These are phyloP conservation scores for Hypoxylon fuscum DNA, from an alignment of 495 filamentous ascomycete species.

Conservation along the genomic window DNA sequence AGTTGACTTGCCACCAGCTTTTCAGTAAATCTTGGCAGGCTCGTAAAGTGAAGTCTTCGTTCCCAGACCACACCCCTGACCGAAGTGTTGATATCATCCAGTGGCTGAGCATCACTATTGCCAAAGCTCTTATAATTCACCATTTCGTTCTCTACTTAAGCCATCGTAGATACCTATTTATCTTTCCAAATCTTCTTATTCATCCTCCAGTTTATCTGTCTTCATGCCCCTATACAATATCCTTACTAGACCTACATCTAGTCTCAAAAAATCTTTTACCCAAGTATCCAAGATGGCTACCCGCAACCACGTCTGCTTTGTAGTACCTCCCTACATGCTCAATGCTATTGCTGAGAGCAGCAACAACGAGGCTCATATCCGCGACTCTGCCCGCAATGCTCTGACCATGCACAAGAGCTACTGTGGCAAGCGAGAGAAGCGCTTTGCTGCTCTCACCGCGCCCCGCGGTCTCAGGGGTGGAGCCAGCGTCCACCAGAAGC, in stretches of 20 bases:
- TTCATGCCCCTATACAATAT: constrained; percentile 13
- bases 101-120: constrained; percentile 2
- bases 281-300: constrained; percentile 36
- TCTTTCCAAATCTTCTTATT: background rate
- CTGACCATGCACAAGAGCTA: constrained; percentile 40
- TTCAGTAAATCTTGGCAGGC: constrained; percentile 1
- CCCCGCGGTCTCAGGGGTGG: constrained; percentile 38
- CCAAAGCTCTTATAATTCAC: background rate
- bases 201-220: background rate
- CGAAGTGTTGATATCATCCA: background rate
- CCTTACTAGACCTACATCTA: constrained; percentile 3
- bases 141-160: background rate
- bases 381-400: constrained; percentile 38
- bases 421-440: constrained; percentile 40
- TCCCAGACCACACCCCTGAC: constrained; percentile 11
- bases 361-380: constrained; percentile 35
- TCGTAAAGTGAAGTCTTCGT: background rate
- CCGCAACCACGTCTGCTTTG: constrained; percentile 42
- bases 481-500: constrained; percentile 16
- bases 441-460: constrained; percentile 40
- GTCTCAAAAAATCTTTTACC: background rate
- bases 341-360: constrained; percentile 46
- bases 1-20: background rate
- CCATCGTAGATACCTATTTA: background rate
- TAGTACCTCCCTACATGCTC: constrained; percentile 53